These are phyloP conservation scores for Pseudozyma pruni DNA, from an alignment of 1,284 basidiomycete genomes.

Conservation along the genomic window DNA sequence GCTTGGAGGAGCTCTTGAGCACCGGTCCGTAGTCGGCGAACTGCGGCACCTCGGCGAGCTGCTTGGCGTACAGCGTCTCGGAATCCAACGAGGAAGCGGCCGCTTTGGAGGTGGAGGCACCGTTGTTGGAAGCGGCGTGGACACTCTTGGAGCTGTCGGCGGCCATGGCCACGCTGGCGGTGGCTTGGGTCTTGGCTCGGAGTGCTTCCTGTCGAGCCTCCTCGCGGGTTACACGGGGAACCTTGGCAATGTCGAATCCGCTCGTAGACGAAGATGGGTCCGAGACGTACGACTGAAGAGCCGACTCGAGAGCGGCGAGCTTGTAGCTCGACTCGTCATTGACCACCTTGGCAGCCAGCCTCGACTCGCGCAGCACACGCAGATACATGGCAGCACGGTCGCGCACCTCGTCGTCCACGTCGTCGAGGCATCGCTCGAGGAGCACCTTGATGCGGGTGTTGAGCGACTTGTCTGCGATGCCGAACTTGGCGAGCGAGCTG, in stretches of 20 bases:
- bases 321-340: constrained; percentile 78
- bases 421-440: constrained; percentile 84
- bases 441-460: constrained; percentile 84
- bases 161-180: constrained; percentile 63
- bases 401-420: constrained; percentile 98
- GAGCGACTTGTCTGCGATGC: constrained; percentile 81
- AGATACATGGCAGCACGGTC: constrained; percentile 95
- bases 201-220: constrained; percentile 59
- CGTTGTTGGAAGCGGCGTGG: constrained; percentile 41
- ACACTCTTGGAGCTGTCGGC: constrained; percentile 55
- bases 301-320: constrained; percentile 60
- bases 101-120: constrained; percentile 42
- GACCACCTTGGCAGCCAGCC: constrained; percentile 84
- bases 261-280: constrained; percentile 50
- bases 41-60: constrained; percentile 87
- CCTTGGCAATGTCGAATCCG: constrained; percentile 58
- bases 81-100: constrained; percentile 27
- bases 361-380: constrained; percentile 78
- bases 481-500: constrained; percentile 93
- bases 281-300: constrained; percentile 56
- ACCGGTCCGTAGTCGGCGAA: constrained; percentile 86
- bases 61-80: constrained; percentile 78
- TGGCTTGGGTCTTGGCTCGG: constrained; percentile 61
- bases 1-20: constrained; percentile 84
- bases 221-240: constrained; percentile 59